phyloP scores from a whole-genome alignment of 2,329 filamentous ascomycete genomes.

The Cordyceps javanica region DNA sequence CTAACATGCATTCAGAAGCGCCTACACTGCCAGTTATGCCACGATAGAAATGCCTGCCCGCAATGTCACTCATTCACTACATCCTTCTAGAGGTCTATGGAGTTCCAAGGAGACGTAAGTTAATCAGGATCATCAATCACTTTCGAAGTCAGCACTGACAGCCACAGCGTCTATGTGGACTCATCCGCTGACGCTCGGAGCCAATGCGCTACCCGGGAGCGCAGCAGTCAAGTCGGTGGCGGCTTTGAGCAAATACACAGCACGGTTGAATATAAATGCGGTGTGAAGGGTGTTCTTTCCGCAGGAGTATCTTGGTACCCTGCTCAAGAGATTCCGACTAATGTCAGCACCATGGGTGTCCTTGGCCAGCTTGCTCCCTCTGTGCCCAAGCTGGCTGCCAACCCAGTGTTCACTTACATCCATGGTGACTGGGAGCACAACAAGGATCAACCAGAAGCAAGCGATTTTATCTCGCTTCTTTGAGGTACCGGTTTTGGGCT shows the following conservation, averaged over 20 bases:
- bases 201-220: background rate
- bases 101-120: no score
- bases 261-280: conserved; percentile 66
- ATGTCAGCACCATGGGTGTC: conserved; percentile 43
- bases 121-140: no score
- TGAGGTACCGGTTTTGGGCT: conserved; percentile 37
- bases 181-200: no score
- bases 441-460: conserved; percentile 30
- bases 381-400: conserved; percentile 62
- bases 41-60: conserved; percentile 60
- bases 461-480: conserved; percentile 37
- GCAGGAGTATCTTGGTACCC: conserved; percentile 79
- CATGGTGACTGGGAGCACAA: conserved; percentile 55
- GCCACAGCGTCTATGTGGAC: no score
- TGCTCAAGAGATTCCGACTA: conserved; percentile 32
- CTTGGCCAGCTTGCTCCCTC: conserved; percentile 61
- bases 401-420: conserved; percentile 56
- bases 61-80: no score
- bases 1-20: conserved; percentile 33
- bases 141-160: no score
- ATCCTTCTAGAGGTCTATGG: no score
- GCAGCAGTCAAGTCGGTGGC: conserved; percentile 63
- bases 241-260: conserved; percentile 71
- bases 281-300: conserved; percentile 72
- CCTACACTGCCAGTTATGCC: conserved; percentile 68